A percentile compares a stretch with the other conserved stretches of the same genome.
These are phyloP conservation scores for Thielaviopsis populi DNA, from an alignment of 2,329 filamentous ascomycete species.

Conservation along the genomic window DNA sequence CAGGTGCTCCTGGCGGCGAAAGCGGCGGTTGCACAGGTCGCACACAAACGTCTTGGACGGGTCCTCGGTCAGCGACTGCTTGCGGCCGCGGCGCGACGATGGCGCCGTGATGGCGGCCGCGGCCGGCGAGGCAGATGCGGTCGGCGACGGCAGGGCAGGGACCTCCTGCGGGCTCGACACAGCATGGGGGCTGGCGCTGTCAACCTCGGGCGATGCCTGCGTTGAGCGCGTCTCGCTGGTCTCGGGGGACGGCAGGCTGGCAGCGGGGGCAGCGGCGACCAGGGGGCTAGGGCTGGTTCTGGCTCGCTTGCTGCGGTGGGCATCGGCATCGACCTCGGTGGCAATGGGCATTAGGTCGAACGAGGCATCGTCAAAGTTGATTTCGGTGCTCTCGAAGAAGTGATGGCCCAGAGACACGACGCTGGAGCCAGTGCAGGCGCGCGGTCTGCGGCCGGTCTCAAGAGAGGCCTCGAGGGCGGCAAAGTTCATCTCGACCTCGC, in stretches of 20 bases:
- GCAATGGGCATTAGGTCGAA: constrained; percentile 22
- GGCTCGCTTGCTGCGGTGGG: constrained; percentile 42
- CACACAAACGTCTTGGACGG: constrained; percentile 98
- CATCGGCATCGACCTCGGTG: constrained; percentile 5
- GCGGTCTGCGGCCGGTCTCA: constrained; percentile 51
- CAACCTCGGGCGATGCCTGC: neutral
- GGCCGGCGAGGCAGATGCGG: constrained; percentile 26
- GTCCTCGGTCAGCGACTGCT: constrained; percentile 95
- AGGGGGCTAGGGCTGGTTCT: constrained; percentile 30
- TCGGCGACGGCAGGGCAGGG: constrained; percentile 24
- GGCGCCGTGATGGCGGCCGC: constrained; percentile 35
- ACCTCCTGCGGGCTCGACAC: constrained; percentile 21
- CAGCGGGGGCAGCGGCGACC: neutral
- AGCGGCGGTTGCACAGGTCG: constrained; percentile 88
- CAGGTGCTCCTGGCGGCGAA: constrained; percentile 94
- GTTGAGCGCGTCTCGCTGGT: constrained; percentile 18
- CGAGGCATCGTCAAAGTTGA: constrained; percentile 60
- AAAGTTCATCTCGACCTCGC: constrained; percentile 34
- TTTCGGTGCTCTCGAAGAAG: constrained; percentile 61
- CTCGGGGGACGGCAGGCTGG: neutral
- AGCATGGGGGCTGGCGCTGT: neutral
- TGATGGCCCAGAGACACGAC: constrained; percentile 58
- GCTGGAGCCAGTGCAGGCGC: constrained; percentile 52
- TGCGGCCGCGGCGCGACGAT: constrained; percentile 82
- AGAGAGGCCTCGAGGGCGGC: constrained; percentile 33